These are phyloP conservation scores for Myxozyma geophila DNA, from an alignment of 805 yeast species.

Conservation along the genomic window DNA sequence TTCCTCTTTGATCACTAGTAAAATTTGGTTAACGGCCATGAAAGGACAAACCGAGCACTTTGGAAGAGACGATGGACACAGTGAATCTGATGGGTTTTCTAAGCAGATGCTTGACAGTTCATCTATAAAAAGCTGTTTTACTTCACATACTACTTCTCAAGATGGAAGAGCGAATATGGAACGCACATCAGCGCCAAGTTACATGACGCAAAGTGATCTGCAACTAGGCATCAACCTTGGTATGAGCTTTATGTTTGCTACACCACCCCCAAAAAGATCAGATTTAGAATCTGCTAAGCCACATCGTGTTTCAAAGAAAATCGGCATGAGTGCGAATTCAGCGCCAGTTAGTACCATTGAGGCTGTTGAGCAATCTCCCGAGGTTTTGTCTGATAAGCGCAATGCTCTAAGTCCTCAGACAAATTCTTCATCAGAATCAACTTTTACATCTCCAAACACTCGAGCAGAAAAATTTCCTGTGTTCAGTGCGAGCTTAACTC, in stretches of 20 bases:
- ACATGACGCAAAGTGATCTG: neutral
- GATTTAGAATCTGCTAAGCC: neutral
- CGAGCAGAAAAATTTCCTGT: slow-evolving; percentile 14
- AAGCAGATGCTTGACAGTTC: too few relatives aligned
- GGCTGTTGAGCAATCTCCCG: neutral
- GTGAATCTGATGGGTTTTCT: too few relatives aligned
- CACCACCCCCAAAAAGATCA: slow-evolving; percentile 8
- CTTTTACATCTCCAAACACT: slow-evolving; percentile 21
- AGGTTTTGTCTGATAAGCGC: neutral
- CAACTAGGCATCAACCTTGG: neutral
- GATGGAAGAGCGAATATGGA: too few relatives aligned
- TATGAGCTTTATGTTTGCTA: slow-evolving; percentile 4
- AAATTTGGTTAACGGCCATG: neutral
- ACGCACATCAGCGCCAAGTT: neutral
- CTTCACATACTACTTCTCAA: neutral
- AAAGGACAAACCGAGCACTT: neutral
- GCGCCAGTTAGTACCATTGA: neutral
- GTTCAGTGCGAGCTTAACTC: slow-evolving; percentile 11
- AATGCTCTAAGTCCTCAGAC: neutral
- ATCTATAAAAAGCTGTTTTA: too few relatives aligned
- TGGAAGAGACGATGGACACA: too few relatives aligned
- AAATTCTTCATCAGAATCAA: slow-evolving; percentile 2
- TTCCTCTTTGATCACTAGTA: too few relatives aligned
- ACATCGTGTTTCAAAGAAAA: neutral
- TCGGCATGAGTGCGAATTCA: neutral